These are phyloP conservation scores for Parafenestella ontariensis DNA, from an alignment of 2,329 filamentous ascomycete genomes.

Conservation along the genomic window DNA sequence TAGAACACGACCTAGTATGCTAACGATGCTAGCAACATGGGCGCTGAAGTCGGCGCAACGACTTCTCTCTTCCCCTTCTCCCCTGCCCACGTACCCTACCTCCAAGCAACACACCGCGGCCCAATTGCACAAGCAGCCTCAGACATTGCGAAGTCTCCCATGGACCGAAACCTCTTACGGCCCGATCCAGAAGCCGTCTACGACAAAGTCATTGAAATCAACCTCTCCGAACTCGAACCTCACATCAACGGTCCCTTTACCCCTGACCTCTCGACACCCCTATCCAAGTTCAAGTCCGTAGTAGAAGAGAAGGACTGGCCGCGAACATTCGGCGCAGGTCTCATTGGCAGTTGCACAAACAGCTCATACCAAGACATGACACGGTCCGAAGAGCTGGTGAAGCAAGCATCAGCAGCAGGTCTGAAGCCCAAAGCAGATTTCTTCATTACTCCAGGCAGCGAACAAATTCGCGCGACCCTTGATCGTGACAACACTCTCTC, in stretches of 20 bases:
- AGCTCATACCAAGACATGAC: conserved; percentile 99
- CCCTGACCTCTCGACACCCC: conserved; percentile 89
- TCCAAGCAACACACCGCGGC: conserved; percentile 80
- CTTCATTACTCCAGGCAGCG: conserved; percentile 94
- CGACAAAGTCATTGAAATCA: conserved; percentile 88
- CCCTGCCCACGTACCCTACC: conserved; percentile 80
- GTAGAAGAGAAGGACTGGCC: conserved; percentile 90
- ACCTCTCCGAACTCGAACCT: conserved; percentile 88
- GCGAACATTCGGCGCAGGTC: conserved; percentile 84
- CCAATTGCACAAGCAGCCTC: conserved; percentile 73
- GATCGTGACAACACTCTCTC: conserved; percentile 86
- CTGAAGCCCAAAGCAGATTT: conserved; percentile 89
- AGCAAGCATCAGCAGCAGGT: conserved; percentile 88
- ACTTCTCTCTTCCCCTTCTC: conserved; percentile 96
- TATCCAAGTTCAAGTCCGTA: conserved; percentile 86
- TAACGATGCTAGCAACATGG: conserved; percentile 43
- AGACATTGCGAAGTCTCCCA: conserved; percentile 64
- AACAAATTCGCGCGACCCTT: conserved; percentile 94
- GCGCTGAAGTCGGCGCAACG: conserved; percentile 90
- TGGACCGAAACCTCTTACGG: conserved; percentile 70
- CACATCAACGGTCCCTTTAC: conserved; percentile 98
- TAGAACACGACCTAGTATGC: neutral
- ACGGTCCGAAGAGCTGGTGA: conserved; percentile 88
- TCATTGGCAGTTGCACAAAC: conserved; percentile 99
- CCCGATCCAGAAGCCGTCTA: conserved; percentile 86